phyloP scores from a whole-genome alignment of 2,329 filamentous ascomycete genomes.

The Chrysoporthe austroafricana region DNA sequence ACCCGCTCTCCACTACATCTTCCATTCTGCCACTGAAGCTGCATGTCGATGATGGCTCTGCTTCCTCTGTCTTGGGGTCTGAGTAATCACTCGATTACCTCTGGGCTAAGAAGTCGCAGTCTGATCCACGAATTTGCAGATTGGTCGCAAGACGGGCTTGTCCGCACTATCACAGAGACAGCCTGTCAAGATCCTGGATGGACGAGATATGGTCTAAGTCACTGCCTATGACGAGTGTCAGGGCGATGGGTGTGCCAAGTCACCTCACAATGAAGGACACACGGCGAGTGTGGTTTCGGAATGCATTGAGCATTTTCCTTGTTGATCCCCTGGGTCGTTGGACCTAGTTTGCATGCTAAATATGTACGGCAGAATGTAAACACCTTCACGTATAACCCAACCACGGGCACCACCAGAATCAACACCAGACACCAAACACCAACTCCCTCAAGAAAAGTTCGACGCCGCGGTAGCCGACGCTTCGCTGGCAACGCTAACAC shows the following conservation, averaged over 20 bases:
- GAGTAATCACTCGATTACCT: background rate
- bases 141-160: background rate
- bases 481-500: conserved; percentile 47
- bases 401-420: background rate
- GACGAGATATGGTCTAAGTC: background rate
- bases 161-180: background rate
- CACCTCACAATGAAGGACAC: background rate
- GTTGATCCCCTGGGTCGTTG: background rate
- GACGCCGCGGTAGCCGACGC: conserved; percentile 36
- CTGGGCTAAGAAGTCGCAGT: background rate
- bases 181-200: background rate
- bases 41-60: background rate
- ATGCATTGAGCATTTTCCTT: background rate
- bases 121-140: background rate
- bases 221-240: background rate
- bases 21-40: background rate
- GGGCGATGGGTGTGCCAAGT: background rate
- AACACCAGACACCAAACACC: too few species aligned
- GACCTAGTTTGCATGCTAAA: background rate
- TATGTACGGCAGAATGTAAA: conserved; percentile 22
- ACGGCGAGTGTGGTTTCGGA: background rate
- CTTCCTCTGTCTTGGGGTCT: background rate
- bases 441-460: conserved; percentile 37
- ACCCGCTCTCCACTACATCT: background rate
- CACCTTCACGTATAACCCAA: background rate